These are phyloP conservation scores for Theobroma cacao DNA, from an alignment of 345 rosid species.

Conservation along the genomic window DNA sequence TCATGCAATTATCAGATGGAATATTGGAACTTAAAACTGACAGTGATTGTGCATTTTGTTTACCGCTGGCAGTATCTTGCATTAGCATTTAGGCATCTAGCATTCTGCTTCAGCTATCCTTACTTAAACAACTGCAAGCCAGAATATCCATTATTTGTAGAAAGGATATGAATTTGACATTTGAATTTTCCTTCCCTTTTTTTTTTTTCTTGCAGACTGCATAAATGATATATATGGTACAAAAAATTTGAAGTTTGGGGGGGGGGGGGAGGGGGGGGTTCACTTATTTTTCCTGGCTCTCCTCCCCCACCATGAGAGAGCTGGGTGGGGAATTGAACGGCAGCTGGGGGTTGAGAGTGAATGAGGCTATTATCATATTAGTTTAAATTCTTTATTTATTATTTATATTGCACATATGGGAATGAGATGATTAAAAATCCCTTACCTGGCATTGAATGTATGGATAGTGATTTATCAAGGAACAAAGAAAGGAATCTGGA, in stretches of 20 bases:
- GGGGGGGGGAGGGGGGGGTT: background rate
- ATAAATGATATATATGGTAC: too few species aligned
- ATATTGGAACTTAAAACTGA: background rate
- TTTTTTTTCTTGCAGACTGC: too few species aligned
- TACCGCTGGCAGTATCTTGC: background rate
- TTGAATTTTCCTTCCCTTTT: background rate
- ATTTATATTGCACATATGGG: too few species aligned
- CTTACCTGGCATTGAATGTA: background rate
- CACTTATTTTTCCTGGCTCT: background rate
- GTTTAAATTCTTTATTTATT: too few species aligned
- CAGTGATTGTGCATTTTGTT: background rate
- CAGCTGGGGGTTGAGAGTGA: background rate
- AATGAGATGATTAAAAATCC: too few species aligned
- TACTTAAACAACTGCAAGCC: too few species aligned
- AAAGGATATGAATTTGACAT: too few species aligned
- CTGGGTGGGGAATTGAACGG: background rate
- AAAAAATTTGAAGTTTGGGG: background rate
- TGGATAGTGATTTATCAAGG: background rate
- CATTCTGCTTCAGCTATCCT: background rate
- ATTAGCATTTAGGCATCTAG: background rate
- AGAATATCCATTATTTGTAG: too few species aligned
- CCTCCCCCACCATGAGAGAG: background rate
- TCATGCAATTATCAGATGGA: background rate
- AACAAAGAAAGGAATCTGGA: slow-evolving; percentile 5
- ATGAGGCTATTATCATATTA: background rate